phyloP scores from a whole-genome alignment of 78 protist species.

The Tieghemostelium lacteum region DNA sequence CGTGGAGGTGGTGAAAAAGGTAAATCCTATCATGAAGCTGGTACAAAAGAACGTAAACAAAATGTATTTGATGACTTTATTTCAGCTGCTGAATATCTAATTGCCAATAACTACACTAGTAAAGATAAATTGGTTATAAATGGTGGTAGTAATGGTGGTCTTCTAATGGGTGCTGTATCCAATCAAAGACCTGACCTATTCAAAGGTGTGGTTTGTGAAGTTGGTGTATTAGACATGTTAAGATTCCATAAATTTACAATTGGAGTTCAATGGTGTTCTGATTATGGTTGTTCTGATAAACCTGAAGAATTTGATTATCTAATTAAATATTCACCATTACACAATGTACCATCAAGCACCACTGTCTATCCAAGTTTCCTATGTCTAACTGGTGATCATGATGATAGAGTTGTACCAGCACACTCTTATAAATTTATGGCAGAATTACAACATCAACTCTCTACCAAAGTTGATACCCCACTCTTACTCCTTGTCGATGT shows the following conservation, averaged over 20 bases:
- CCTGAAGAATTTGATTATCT: conserved; percentile 56
- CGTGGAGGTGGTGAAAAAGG: conserved; percentile 98
- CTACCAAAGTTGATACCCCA: conserved; percentile 72
- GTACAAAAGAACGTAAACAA: conserved; percentile 72
- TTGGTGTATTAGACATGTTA: conserved; percentile 95
- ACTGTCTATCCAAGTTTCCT: conserved; percentile 83
- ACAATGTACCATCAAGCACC: conserved; percentile 60
- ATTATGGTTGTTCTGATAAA: conserved; percentile 85
- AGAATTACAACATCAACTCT: conserved; percentile 77
- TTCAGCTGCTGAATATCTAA: conserved; percentile 86
- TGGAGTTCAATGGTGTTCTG: conserved; percentile 92
- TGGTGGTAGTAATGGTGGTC: conserved; percentile 97
- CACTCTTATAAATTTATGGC: conserved; percentile 93
- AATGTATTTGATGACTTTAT: conserved; percentile 93
- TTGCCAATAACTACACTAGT: conserved; percentile 67
- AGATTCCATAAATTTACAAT: conserved; percentile 95
- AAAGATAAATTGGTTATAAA: conserved; percentile 49
- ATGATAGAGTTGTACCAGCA: conserved; percentile 95
- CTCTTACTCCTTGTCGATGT: conserved; percentile 85
- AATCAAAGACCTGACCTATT: conserved; percentile 94
- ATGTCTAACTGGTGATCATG: conserved; percentile 92
- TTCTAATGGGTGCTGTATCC: conserved; percentile 89
- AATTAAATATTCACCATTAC: conserved; percentile 89
- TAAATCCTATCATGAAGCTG: conserved; percentile 94
- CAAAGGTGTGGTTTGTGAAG: conserved; percentile 50